Percentiles rank a stretch among this genome's conserved stretches.
Evolutionary conservation across 176 grass and related monocot genomes (phyloP).

Genomic region (Eremochloa ophiuroides): DNA sequence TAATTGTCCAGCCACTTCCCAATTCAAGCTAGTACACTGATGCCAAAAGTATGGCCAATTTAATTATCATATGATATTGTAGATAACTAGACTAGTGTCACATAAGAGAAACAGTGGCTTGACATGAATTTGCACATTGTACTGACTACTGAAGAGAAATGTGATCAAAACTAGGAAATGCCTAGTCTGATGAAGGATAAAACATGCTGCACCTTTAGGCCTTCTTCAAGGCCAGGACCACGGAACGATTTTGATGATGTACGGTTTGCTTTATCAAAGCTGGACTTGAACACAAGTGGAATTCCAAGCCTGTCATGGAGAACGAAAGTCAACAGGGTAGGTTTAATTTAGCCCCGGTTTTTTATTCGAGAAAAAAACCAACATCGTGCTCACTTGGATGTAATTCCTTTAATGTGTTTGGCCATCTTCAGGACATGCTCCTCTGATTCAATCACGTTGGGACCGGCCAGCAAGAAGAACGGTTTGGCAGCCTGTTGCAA

Average conservation of each 20-base stretch:
- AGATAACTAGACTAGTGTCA: neutral
- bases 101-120: neutral
- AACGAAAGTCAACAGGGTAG: neutral
- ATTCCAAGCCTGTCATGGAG: constrained; percentile 60
- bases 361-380: neutral
- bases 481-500: constrained; percentile 71
- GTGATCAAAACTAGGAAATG: neutral
- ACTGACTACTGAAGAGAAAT: neutral
- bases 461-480: constrained; percentile 84
- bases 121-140: neutral
- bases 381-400: constrained; percentile 56
- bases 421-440: constrained; percentile 90
- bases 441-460: constrained; percentile 95
- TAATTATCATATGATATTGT: neutral
- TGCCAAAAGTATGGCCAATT: neutral
- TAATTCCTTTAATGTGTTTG: constrained; percentile 66
- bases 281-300: constrained; percentile 89
- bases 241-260: constrained; percentile 93
- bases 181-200: neutral
- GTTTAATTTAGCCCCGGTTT: neutral
- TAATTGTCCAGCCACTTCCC: neutral
- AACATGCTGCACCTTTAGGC: constrained; percentile 52
- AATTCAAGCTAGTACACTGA: neutral
- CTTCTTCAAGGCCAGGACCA: constrained; percentile 89
- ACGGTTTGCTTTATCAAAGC: constrained; percentile 97